These are phyloP conservation scores for Arachnopeziza araneosa DNA, from an alignment of 2,329 filamentous ascomycete species.

Conservation along the genomic window DNA sequence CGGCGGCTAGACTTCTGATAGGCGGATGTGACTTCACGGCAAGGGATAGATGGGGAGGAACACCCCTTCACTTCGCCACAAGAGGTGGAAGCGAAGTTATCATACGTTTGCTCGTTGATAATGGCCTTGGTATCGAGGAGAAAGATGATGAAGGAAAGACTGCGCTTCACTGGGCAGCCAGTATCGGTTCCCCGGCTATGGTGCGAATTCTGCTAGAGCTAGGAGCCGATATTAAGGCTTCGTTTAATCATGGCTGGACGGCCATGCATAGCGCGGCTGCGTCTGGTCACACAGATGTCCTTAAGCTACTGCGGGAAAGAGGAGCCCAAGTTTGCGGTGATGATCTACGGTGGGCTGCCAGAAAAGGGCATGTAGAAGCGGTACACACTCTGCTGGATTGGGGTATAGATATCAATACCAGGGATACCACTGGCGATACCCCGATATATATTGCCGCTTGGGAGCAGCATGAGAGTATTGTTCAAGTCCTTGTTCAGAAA, in stretches of 20 bases:
- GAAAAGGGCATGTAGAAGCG: not conserved
- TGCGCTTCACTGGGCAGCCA: not conserved
- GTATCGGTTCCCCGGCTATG: not conserved
- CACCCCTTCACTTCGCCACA: conserved; percentile 7
- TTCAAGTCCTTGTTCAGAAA: conserved; percentile 13
- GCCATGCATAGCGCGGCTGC: not conserved
- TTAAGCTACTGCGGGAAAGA: conserved; percentile 1
- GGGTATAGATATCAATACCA: conserved; percentile 1
- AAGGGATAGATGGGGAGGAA: conserved; percentile 4
- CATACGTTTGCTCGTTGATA: not conserved
- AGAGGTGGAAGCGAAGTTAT: not conserved
- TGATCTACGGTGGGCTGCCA: not conserved
- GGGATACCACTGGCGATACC: not conserved
- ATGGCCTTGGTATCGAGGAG: not conserved
- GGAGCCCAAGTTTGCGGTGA: not conserved
- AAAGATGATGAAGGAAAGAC: not conserved
- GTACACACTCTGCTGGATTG: not conserved
- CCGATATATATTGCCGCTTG: conserved; percentile 2
- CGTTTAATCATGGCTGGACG: not conserved
- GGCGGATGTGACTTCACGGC: conserved; percentile 10
- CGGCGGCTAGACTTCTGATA: not conserved
- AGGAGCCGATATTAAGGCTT: not conserved
- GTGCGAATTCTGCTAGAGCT: not conserved
- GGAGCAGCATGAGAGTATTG: conserved; percentile 4
- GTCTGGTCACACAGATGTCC: not conserved